These are phyloP conservation scores for Deakozyma indianensis DNA, from an alignment of 805 yeast species.

Conservation along the genomic window DNA sequence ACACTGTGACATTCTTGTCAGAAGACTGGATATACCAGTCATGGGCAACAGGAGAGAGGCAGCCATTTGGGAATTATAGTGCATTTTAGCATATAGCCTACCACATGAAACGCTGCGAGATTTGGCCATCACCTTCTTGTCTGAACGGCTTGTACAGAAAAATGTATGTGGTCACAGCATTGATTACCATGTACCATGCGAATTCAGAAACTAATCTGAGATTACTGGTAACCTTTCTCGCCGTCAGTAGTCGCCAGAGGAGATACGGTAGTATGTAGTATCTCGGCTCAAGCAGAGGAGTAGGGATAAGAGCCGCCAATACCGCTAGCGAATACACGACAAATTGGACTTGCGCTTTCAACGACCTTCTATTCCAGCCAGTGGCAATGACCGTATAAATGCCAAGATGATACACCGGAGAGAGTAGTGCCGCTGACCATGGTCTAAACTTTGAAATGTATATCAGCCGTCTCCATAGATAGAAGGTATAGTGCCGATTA, in stretches of 20 bases:
- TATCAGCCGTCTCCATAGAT: conserved; percentile 59
- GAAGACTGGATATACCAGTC: not conserved
- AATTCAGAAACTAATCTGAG: conserved; percentile 38
- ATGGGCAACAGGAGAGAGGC: not conserved
- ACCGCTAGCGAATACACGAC: conserved; percentile 39
- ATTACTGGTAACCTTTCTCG: conserved; percentile 13
- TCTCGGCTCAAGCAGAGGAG: conserved; percentile 89
- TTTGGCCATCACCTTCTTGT: conserved; percentile 45
- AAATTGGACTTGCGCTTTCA: conserved; percentile 22
- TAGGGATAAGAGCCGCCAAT: conserved; percentile 56
- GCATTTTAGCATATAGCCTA: no score
- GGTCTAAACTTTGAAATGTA: conserved; percentile 15
- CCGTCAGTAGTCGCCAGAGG: conserved; percentile 51
- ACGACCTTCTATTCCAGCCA: conserved; percentile 15
- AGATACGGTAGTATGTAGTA: conserved; percentile 75
- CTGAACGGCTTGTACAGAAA: conserved; percentile 48
- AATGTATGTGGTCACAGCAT: conserved; percentile 35
- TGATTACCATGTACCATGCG: conserved; percentile 45
- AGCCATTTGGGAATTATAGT: not conserved
- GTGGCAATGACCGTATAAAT: conserved; percentile 9
- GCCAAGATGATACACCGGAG: conserved; percentile 59
- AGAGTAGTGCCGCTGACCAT: conserved; percentile 33
- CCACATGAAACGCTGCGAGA: conserved; percentile 88
- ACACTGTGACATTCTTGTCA: not conserved
- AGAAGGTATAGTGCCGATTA: conserved; percentile 86